Evolutionary conservation across 2,329 filamentous ascomycete species (phyloP), one percentile per base, ranked within the genome.

Genomic region (Gyromitra esculenta): DNA sequence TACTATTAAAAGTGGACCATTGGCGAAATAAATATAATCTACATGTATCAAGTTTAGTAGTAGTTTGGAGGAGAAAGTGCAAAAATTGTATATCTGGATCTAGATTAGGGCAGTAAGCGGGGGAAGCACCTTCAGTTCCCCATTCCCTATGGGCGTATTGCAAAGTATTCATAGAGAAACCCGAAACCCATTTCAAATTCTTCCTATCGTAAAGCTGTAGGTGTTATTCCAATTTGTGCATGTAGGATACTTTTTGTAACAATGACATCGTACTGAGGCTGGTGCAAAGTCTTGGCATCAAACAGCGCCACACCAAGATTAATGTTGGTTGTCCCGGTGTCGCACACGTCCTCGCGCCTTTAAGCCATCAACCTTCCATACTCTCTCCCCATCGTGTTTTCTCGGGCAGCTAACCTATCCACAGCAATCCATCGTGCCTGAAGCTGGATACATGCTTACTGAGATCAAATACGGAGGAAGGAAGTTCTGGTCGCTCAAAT

Each of bases 301-400:
- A 66, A 25, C 25, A 18, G 66, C 68, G 68, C 68, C 48, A 64
- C 72, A 69, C 56, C 48, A 75, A 50, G 68, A 60, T 48, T 65
- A 56, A 74, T 68, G 71, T 73, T 70, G 72, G 71, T 75, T 70
- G 72, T 75, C 72, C 72, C 72, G 66, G 72, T 43, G 72, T 75
- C 67, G 66, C 72, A 75, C 72, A 75, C 72, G 72, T 75, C 72
- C 65, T 75, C 72, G 59, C 66, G 72, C 67, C 72, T 63, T 75
- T 75, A 75, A 73, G 65, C 37, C 65, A 70, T 75, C 72, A 75
- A 65, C 52, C 57, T 56, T 54, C 35, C 67, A 41, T 69, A 70
- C 67, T 39, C 48, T 48, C 48, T 69, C 39, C 25, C 35, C 66
- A 64, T 64, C 67, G 59, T 59, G 67, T 71, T 71, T 71, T 65